Conservation (phyloP, 2,329 filamentous ascomycete species). For the Graphium sp. region DNA sequence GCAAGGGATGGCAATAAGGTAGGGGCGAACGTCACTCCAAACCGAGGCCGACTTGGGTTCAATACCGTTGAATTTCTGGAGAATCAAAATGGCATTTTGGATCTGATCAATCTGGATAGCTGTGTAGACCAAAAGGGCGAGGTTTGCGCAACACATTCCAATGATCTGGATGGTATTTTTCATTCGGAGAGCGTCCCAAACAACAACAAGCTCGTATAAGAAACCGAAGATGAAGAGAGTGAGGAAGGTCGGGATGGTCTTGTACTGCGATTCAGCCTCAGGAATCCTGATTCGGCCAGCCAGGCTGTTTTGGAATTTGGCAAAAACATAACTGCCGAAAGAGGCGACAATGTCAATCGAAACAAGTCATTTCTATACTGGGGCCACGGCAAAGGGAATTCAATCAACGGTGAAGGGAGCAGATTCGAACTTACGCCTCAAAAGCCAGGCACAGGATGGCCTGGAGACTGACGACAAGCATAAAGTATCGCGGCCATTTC, state of each 20-base stretch:
- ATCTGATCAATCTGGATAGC: constrained; percentile 90
- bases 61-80: constrained; percentile 30
- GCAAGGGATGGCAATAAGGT: constrained; percentile 69
- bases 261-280: constrained; percentile 27
- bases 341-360: constrained; percentile 5
- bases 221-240: constrained; percentile 96
- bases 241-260: constrained; percentile 84
- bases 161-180: constrained; percentile 99
- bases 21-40: constrained; percentile 55
- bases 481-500: constrained; percentile 78
- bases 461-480: constrained; percentile 58
- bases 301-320: constrained; percentile 57
- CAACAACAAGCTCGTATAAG: constrained; percentile 74
- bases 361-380: too few relatives aligned
- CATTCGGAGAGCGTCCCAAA: constrained; percentile 82
- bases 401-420: too few relatives aligned
- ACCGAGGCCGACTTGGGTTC: constrained; percentile 22
- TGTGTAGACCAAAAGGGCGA: constrained; percentile 83
- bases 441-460: constrained; percentile 66
- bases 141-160: constrained; percentile 81
- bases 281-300: constrained; percentile 15
- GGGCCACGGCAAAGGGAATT: too few relatives aligned
- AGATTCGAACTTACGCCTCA: constrained; percentile 54
- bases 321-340: constrained; percentile 67
- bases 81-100: constrained; percentile 44